Conservation (phyloP, 2,329 filamentous ascomycete species). For the Ramularia endophylla region DNA sequence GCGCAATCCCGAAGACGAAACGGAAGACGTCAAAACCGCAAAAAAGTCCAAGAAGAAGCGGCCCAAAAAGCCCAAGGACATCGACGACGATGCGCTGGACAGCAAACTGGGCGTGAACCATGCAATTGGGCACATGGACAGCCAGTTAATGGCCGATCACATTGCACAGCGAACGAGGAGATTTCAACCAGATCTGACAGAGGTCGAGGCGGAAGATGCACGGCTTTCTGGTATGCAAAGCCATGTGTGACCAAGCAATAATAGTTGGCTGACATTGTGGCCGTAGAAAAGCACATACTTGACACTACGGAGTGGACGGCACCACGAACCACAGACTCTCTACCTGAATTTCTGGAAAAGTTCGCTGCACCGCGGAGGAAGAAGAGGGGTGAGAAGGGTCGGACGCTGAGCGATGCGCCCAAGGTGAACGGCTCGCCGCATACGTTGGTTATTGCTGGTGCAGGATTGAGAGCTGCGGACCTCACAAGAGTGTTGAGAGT, state of each 20-base stretch:
- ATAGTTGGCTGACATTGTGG: background rate
- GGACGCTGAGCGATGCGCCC: constrained; percentile 57
- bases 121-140: constrained; percentile 76
- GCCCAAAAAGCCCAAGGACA: constrained; percentile 56
- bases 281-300: constrained; percentile 62
- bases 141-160: constrained; percentile 75
- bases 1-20: constrained; percentile 27
- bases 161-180: constrained; percentile 71
- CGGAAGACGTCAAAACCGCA: constrained; percentile 32
- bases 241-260: background rate
- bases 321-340: constrained; percentile 61
- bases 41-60: constrained; percentile 54
- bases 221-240: constrained; percentile 64
- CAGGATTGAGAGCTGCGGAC: constrained; percentile 81
- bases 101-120: constrained; percentile 60
- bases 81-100: constrained; percentile 54
- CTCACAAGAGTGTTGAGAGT: constrained; percentile 69
- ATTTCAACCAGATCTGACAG: constrained; percentile 74
- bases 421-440: constrained; percentile 61
- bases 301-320: constrained; percentile 73
- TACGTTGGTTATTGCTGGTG: constrained; percentile 80
- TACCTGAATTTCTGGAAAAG: constrained; percentile 71
- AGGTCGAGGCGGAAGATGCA: constrained; percentile 77
- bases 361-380: constrained; percentile 38
- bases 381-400: constrained; percentile 39